phyloP scores from a whole-genome alignment of 495 filamentous ascomycete genomes.

The Aspergillus nidulans region DNA sequence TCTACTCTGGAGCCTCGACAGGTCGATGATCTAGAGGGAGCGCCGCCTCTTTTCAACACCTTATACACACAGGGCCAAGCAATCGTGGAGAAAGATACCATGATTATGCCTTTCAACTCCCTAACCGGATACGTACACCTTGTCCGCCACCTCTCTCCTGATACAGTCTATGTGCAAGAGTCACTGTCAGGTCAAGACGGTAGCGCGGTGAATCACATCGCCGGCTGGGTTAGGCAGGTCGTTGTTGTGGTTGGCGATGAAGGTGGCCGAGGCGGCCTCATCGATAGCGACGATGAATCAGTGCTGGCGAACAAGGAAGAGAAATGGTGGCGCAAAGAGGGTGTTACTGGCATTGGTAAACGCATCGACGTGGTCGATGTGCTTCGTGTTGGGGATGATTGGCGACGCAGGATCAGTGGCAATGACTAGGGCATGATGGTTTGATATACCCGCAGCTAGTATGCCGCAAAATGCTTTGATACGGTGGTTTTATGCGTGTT shows the following conservation, averaged over 20 bases:
- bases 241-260: constrained; percentile 83
- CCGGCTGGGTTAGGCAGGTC: constrained; percentile 79
- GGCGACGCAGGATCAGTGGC: constrained; percentile 67
- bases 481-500: constrained; percentile 24
- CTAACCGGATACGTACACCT: constrained; percentile 73
- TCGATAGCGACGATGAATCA: constrained; percentile 83
- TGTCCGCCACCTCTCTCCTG: constrained; percentile 74
- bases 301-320: constrained; percentile 51
- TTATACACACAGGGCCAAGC: constrained; percentile 69
- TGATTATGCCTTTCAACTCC: constrained; percentile 85
- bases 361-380: constrained; percentile 83
- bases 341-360: constrained; percentile 77
- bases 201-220: constrained; percentile 62
- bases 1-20: constrained; percentile 42
- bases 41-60: constrained; percentile 61
- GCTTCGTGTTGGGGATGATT: constrained; percentile 73
- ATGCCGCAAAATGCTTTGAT: constrained; percentile 25
- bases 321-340: constrained; percentile 80
- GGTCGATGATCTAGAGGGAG: constrained; percentile 30
- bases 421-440: constrained; percentile 54
- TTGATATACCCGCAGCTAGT: background rate
- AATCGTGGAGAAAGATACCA: constrained; percentile 75
- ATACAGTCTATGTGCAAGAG: constrained; percentile 80
- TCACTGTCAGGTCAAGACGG: constrained; percentile 70
- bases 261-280: constrained; percentile 76